Conservation (phyloP, 495 filamentous ascomycete genomes). For the Penicillium canariense region DNA sequence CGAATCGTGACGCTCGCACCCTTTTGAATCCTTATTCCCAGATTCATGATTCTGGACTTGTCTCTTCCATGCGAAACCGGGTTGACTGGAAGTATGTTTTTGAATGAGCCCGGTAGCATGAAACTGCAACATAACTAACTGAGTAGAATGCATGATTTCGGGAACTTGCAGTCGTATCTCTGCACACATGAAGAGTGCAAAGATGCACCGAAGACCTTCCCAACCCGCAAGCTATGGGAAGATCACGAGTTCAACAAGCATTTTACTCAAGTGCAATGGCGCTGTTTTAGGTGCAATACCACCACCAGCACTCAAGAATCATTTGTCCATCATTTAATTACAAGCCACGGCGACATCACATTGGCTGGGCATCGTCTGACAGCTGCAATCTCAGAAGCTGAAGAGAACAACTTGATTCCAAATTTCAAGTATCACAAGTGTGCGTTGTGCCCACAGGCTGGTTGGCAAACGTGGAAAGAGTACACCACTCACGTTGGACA, state of each 20-base stretch:
- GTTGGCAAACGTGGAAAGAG: neutral
- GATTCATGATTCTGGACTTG: neutral
- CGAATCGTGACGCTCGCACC: too few relatives aligned
- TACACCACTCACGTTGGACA: neutral
- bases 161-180: neutral
- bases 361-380: neutral
- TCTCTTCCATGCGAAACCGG: neutral
- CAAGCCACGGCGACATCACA: neutral
- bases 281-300: neutral
- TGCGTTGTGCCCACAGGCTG: neutral
- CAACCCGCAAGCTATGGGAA: neutral
- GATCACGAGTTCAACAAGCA: neutral
- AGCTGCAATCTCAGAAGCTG: neutral
- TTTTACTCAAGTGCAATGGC: neutral
- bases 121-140: neutral
- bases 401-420: neutral
- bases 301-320: neutral
- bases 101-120: neutral
- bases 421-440: neutral
- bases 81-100: neutral
- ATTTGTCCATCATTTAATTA: neutral
- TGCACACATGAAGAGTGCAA: neutral
- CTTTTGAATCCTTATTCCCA: neutral
- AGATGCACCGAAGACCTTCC: neutral
- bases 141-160: neutral